A percentile compares a stretch with the other conserved stretches of the same genome.
Conservation (phyloP, 495 filamentous ascomycete genomes). For the Echria macrotheca region DNA sequence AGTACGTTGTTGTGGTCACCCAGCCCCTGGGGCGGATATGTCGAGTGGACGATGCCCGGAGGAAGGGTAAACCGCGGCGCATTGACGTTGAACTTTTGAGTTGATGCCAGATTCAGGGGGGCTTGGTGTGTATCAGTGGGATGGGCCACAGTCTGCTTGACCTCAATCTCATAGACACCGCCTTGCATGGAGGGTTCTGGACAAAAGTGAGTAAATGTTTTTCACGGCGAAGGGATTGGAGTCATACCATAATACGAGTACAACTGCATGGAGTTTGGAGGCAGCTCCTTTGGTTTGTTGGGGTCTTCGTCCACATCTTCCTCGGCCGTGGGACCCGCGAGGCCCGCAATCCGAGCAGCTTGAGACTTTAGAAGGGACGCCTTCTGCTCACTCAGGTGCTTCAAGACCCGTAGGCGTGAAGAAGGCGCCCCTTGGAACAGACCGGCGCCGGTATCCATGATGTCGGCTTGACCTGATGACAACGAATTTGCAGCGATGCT, state of each 20-base stretch:
- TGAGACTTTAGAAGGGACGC: not conserved
- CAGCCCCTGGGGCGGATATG: constrained; percentile 40
- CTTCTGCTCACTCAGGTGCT: not conserved
- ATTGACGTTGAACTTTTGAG: constrained; percentile 29
- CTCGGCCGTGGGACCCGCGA: not conserved
- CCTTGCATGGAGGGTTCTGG: constrained; percentile 26
- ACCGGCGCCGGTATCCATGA: not conserved
- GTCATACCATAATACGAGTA: not conserved
- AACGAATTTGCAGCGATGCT: no score
- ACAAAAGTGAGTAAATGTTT: no score
- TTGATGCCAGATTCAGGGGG: not conserved
- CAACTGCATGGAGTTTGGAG: not conserved
- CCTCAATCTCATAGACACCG: constrained; percentile 20
- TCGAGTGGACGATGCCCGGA: constrained; percentile 24
- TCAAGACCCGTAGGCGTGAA: not conserved
- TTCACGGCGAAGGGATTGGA: no score
- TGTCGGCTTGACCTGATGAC: no score
- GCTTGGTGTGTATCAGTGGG: not conserved
- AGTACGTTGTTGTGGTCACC: constrained; percentile 29
- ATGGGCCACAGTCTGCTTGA: constrained; percentile 13
- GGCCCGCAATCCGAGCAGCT: not conserved
- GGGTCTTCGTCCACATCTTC: not conserved
- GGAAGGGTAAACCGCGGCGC: constrained; percentile 31
- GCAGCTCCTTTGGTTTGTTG: not conserved
- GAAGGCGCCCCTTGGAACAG: not conserved